Evolutionary conservation across 139 green algal genomes (phyloP), one percentile per base, ranked within the genome.

Genomic region (Axilococcus clingmanii): DNA sequence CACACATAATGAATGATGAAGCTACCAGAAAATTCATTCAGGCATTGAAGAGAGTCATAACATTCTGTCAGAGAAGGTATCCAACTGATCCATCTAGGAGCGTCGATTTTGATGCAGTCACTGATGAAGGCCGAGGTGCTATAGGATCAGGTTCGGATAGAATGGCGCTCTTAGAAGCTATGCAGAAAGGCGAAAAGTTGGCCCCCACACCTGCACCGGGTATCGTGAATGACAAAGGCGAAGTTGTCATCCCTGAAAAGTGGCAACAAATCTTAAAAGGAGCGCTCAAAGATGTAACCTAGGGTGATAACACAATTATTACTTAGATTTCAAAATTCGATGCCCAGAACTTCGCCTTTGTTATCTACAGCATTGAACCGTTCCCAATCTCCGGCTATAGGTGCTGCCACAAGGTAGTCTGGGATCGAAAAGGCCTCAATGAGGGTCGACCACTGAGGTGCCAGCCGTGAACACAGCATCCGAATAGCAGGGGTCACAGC

Each of bases 1-100:
- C 92, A 17, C 92, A 99, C 77, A 90, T 98, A 65, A 99, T 99
- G 92, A 96, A 97, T 64, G 91, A 99, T 41, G 92, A 99, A 72
- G 87, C 88, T 3, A 95, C 91, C 3, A 78, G 91, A 47, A 98
- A 99, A 74, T 93, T 83, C 35, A 72, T 94, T 52, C 69, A 71
- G 53, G 66, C 45, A 28, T 59, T 95, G 11, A 95, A 95, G 67
- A 73, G 89, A 11, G 58, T 96, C 19, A 84, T 94, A 46, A 91
- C 82, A 19, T 85, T 80, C 20, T 63, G 85, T 48, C 86, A 95
- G 73, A 67, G 86, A 15, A 59, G 77, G 1, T 81, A 85, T 55
- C 86, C 86, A 11, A 91, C 85, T 4, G 85, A 93, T 47, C 86
- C 86, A 28, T 87, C 73, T 2, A 77, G 85, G 38, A 85, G 52